phyloP scores from a whole-genome alignment of 2,329 filamentous ascomycete species.

The Fusarium xylarioides region DNA sequence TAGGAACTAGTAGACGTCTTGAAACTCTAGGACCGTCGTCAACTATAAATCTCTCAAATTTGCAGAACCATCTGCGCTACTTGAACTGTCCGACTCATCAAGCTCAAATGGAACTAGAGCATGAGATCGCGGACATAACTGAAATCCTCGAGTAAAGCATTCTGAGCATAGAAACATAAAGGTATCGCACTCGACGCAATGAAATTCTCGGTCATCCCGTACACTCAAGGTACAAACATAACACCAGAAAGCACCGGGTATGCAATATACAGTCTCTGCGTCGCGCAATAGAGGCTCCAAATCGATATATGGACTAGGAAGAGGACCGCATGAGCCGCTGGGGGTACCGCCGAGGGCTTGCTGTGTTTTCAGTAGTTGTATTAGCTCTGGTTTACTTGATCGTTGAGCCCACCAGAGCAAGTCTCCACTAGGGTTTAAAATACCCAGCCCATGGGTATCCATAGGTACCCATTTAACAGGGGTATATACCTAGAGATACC shows the following conservation, averaged over 20 bases:
- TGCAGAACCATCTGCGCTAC: fast-evolving
- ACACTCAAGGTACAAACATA: background rate
- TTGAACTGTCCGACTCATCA: fast-evolving
- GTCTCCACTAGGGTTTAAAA: fast-evolving
- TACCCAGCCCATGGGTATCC: too few species aligned
- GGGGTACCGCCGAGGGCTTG: fast-evolving
- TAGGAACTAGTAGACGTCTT: fast-evolving
- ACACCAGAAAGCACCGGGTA: fast-evolving
- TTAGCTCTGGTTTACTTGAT: fast-evolving
- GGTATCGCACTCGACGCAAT: fast-evolving
- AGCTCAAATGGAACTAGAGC: fast-evolving
- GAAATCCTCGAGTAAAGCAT: background rate
- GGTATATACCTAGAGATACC: too few species aligned
- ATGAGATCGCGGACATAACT: fast-evolving
- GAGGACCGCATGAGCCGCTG: fast-evolving
- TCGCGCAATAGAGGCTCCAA: fast-evolving
- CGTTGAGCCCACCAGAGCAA: background rate
- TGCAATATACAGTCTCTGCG: fast-evolving
- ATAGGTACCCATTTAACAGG: too few species aligned
- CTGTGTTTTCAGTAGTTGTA: background rate
- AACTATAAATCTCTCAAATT: background rate
- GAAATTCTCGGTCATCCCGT: fast-evolving
- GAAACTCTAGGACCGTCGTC: fast-evolving
- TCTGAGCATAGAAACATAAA: fast-evolving
- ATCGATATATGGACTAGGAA: fast-evolving